Percentiles rank a stretch among this genome's conserved stretches.
Conservation (phyloP, 495 filamentous ascomycete species). For the Penicillium waksmanii region DNA sequence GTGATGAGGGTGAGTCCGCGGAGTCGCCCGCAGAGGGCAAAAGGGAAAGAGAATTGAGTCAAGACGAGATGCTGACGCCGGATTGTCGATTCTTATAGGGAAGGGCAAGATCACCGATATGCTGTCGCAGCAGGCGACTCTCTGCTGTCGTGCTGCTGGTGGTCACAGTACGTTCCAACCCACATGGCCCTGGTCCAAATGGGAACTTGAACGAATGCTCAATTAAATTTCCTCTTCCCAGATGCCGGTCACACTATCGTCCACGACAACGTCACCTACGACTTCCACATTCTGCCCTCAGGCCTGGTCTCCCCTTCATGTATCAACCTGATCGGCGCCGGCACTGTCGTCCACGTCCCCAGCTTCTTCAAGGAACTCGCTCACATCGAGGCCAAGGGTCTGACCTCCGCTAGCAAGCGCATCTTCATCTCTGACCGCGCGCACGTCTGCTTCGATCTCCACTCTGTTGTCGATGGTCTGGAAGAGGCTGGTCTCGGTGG, state of each 20-base stretch:
- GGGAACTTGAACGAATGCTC: slow-evolving; percentile 11
- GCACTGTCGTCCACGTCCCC: slow-evolving; percentile 82
- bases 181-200: slow-evolving; percentile 14
- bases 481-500: slow-evolving; percentile 79
- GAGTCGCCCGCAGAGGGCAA: slow-evolving; percentile 2
- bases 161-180: slow-evolving; percentile 59
- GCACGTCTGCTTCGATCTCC: slow-evolving; percentile 84
- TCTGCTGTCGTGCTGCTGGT: slow-evolving; percentile 66
- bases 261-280: slow-evolving; percentile 61
- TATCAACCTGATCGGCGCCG: slow-evolving; percentile 84
- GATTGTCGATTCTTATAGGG: slow-evolving; percentile 30
- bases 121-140: slow-evolving; percentile 58
- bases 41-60: slow-evolving; percentile 10
- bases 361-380: slow-evolving; percentile 87
- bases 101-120: slow-evolving; percentile 77
- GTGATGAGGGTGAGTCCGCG: slow-evolving; percentile 63
- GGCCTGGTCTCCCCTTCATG: slow-evolving; percentile 77
- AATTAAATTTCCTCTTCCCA: slow-evolving; percentile 13
- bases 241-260: slow-evolving; percentile 64
- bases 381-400: slow-evolving; percentile 70
- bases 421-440: slow-evolving; percentile 81
- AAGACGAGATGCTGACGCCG: too few species aligned
- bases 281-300: slow-evolving; percentile 75
- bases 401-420: slow-evolving; percentile 63
- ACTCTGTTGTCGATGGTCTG: slow-evolving; percentile 79